phyloP scores from a whole-genome alignment of 129 eudicot genomes.

The Silybum marianum region DNA sequence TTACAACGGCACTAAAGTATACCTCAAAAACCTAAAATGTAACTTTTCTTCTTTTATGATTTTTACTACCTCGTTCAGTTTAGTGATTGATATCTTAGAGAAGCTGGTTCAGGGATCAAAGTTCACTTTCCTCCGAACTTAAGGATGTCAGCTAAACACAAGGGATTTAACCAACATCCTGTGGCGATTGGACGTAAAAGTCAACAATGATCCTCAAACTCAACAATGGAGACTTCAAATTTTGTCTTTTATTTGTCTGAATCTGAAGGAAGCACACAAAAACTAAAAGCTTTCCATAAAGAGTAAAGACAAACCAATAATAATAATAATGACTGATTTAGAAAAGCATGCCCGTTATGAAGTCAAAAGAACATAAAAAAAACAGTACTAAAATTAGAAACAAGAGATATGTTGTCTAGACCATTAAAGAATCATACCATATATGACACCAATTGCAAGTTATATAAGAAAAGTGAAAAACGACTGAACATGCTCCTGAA shows the following conservation, averaged over 20 bases:
- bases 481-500: background rate
- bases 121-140: too few relatives aligned
- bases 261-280: background rate
- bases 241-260: background rate
- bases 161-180: too few relatives aligned
- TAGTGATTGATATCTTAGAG: too few relatives aligned
- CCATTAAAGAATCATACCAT: background rate
- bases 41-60: too few relatives aligned
- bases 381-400: slow-evolving; percentile 9
- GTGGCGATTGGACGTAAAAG: too few relatives aligned
- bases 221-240: background rate
- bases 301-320: background rate
- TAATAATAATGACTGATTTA: background rate
- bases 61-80: too few relatives aligned
- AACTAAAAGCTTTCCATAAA: background rate
- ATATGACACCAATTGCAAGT: background rate
- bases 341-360: background rate
- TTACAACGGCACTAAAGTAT: background rate
- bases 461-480: background rate
- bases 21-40: too few relatives aligned
- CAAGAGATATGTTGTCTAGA: slow-evolving; percentile 5
- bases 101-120: too few relatives aligned
- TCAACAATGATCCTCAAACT: background rate
- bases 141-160: too few relatives aligned
- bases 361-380: background rate